Evolutionary conservation across 495 filamentous ascomycete species (phyloP).

Genomic region (Oidiodendron maius): DNA sequence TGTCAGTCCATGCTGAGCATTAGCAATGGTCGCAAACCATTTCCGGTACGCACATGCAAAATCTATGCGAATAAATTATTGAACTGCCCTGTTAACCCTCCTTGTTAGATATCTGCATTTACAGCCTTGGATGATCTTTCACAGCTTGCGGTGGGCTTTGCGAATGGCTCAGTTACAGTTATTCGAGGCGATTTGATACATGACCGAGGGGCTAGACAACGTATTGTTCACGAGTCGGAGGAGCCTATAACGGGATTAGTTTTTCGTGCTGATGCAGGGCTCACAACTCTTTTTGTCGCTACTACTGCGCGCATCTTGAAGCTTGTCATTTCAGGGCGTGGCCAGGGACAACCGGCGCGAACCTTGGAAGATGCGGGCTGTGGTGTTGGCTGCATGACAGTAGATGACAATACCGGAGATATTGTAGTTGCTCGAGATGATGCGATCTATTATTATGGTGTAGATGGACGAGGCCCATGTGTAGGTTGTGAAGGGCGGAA

Average conservation of each 20-base stretch:
- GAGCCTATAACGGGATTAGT: slow-evolving; percentile 92
- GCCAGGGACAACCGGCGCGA: slow-evolving; percentile 82
- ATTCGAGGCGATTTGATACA: slow-evolving; percentile 93
- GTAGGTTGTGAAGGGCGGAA: slow-evolving; percentile 90
- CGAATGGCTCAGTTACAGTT: slow-evolving; percentile 88
- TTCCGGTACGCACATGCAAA: slow-evolving; percentile 72
- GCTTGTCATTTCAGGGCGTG: slow-evolving; percentile 75
- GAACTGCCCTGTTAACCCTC: background rate
- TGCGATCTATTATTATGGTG: slow-evolving; percentile 88
- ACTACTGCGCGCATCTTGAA: slow-evolving; percentile 88
- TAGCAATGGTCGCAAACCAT: slow-evolving; percentile 87
- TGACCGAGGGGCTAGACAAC: slow-evolving; percentile 91
- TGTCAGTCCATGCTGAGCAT: slow-evolving; percentile 81
- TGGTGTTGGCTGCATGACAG: slow-evolving; percentile 86
- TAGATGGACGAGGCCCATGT: slow-evolving; percentile 77
- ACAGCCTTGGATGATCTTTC: slow-evolving; percentile 78
- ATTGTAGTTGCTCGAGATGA: slow-evolving; percentile 89
- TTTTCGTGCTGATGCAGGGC: slow-evolving; percentile 54
- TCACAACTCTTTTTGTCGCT: slow-evolving; percentile 81
- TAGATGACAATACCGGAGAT: slow-evolving; percentile 71
- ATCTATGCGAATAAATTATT: no score
- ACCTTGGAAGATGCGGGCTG: slow-evolving; percentile 86
- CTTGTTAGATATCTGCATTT: slow-evolving; percentile 79
- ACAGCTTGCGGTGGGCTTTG: slow-evolving; percentile 91
- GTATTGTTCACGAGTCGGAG: slow-evolving; percentile 93